These are phyloP conservation scores for Nitzschia sp. DNA, from an alignment of 108 stramenopile species.

Conservation along the genomic window DNA sequence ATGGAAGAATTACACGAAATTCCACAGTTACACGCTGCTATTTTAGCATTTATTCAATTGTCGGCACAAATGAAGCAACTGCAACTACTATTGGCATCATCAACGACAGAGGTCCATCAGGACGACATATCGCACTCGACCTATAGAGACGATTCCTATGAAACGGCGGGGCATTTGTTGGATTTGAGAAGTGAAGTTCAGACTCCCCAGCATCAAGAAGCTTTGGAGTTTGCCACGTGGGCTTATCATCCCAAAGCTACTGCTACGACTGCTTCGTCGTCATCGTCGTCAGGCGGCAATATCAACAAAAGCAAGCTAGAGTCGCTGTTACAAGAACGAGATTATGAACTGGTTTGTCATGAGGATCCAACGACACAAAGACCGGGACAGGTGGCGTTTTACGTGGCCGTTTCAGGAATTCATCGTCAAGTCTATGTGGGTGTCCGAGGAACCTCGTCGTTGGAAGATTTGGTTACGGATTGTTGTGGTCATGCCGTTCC, in stretches of 20 bases:
- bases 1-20: slow-evolving; percentile 40
- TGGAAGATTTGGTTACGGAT: slow-evolving; percentile 78
- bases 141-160: slow-evolving; percentile 21
- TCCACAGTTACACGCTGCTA: slow-evolving; percentile 63
- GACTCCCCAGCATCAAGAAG: slow-evolving; percentile 11
- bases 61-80: slow-evolving; percentile 34
- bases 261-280: slow-evolving; percentile 16
- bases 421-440: slow-evolving; percentile 52
- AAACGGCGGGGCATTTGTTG: slow-evolving; percentile 19
- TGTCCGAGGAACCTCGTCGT: slow-evolving; percentile 69
- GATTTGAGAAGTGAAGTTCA: slow-evolving; percentile 3
- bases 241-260: slow-evolving; percentile 62
- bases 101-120: neutral
- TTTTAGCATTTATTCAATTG: slow-evolving; percentile 64
- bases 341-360: slow-evolving; percentile 30
- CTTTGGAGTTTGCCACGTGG: slow-evolving; percentile 51
- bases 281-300: neutral
- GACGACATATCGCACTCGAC: no score
- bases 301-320: slow-evolving; percentile 12
- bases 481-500: slow-evolving; percentile 59
- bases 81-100: slow-evolving; percentile 2
- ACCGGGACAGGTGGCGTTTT: slow-evolving; percentile 70
- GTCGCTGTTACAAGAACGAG: slow-evolving; percentile 18
- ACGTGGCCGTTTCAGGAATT: slow-evolving; percentile 51
- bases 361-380: slow-evolving; percentile 29